A percentile compares a stretch with the other conserved stretches of the same genome.
phyloP scores from a whole-genome alignment of 2,329 filamentous ascomycete species.

The Ascochyta viciae-villosae region DNA sequence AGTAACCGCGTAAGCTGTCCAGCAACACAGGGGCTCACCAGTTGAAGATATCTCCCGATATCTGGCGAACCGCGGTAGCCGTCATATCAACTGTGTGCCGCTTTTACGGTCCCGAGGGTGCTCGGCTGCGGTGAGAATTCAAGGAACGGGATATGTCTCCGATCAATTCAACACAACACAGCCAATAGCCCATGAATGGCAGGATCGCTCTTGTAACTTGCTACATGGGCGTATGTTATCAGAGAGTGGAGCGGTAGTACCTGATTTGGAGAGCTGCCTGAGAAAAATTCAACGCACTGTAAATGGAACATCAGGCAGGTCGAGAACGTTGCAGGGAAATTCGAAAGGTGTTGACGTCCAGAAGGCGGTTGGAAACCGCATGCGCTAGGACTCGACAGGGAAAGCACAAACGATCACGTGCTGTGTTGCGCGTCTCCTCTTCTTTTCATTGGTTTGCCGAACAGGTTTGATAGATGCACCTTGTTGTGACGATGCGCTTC shows the following conservation, averaged over 20 bases:
- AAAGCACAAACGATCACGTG: slow-evolving; percentile 8
- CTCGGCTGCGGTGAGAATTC: neutral
- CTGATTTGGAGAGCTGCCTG: neutral
- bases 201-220: neutral
- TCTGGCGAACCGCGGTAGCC: slow-evolving; percentile 1
- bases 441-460: neutral
- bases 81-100: neutral
- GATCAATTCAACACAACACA: neutral
- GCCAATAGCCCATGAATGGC: neutral
- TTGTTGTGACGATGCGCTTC: neutral
- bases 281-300: neutral
- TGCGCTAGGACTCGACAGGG: neutral
- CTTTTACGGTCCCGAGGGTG: neutral
- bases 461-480: no score
- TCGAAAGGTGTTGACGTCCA: slow-evolving; percentile 1
- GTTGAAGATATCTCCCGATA: neutral
- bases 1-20: neutral
- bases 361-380: neutral
- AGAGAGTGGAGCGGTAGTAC: neutral
- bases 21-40: neutral
- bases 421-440: neutral
- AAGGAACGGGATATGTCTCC: slow-evolving; percentile 1
- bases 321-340: slow-evolving; percentile 5
- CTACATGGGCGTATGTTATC: neutral
- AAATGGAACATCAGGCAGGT: neutral